Evolutionary conservation across 2,329 filamentous ascomycete species (phyloP), one percentile per base, ranked within the genome.

Genomic region (Aspergillus aculeatinus): DNA sequence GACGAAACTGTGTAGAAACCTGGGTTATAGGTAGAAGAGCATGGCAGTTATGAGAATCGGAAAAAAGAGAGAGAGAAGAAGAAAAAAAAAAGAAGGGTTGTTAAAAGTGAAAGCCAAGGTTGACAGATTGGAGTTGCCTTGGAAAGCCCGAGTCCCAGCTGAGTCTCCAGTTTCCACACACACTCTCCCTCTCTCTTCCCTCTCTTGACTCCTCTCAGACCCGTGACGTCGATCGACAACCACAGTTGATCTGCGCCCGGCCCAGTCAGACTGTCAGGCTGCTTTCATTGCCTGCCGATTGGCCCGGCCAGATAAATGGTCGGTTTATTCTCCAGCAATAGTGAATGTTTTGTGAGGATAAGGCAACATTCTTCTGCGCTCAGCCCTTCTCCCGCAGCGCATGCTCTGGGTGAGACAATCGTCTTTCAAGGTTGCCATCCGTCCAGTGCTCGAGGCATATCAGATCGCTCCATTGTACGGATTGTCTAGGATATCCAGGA

Each of bases 161-260:
- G 11, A 4, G 14, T 27, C 33, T 35, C 33, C 33, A 35, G 33
- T 35, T 27, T 27, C 25, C 25, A 27, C 33, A 27, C 33, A 35
- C 1, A 12, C 6, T 33, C 42, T 51, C 25, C 31, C 47, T 57
- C 33, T 39, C 31, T 44, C 29, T 23, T n/a, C 19, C 47, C 31
- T 57, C 25, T 50, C 27, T 48, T 23, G 48, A 48, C 19, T 25
- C 42, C 52, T 29, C 29, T 44, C 25, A 44, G 51, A 57, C 48
- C 55, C 55, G 55, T 57, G 55, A 57, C 55, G 55, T 57, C 53
- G 53, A 55, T 33, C 25, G 33, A 48, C 29, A 21, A 55, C 53
- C 23, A 12, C n/a, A 3, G 16, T 7, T 44, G 16, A 44, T 44
- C 39, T 16, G 39, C 39, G 12, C 39, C 39, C 39, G 39, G 16